A percentile compares a stretch with the other conserved stretches of the same genome.
phyloP scores from a whole-genome alignment of 1,284 basidiomycete genomes.

The Ceratobasidium theobromae region DNA sequence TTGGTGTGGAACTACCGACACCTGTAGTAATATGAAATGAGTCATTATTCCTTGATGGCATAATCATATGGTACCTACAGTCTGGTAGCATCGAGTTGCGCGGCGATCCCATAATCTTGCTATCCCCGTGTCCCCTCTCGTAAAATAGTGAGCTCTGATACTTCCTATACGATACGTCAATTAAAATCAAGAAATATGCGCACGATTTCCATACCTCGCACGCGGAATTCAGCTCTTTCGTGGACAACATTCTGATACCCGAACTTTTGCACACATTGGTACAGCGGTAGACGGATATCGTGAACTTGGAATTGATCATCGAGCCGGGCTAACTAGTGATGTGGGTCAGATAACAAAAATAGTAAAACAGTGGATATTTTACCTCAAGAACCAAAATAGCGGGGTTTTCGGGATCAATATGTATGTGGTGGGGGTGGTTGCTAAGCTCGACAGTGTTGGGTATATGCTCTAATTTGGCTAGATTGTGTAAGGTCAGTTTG shows the following conservation, averaged over 20 bases:
- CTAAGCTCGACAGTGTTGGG: constrained; percentile 9
- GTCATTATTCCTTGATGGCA: not conserved
- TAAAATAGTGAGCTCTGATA: constrained; percentile 1
- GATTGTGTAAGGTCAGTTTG: constrained; percentile 1
- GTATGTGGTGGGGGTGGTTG: constrained; percentile 18
- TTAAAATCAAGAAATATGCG: not conserved
- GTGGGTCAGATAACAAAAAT: not conserved
- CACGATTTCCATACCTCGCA: constrained; percentile 3
- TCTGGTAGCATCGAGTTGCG: constrained; percentile 1
- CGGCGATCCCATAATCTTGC: constrained; percentile 26
- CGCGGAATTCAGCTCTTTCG: constrained; percentile 16
- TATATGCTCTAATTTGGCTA: not conserved
- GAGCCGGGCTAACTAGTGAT: constrained; percentile 4
- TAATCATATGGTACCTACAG: not conserved
- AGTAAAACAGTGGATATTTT: not conserved
- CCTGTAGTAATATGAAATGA: not conserved
- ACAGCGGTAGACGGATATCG: constrained; percentile 12
- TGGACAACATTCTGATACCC: constrained; percentile 11
- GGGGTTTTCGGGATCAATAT: constrained; percentile 2
- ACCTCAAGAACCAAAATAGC: constrained; percentile 12
- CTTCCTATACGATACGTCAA: not conserved
- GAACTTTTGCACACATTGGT: constrained; percentile 24
- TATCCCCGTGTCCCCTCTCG: constrained; percentile 18
- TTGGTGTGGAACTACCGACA: constrained; percentile 3
- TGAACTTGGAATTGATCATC: constrained; percentile 29